Conservation (phyloP, 176 grass and related monocot species). For the Ensete ventricosum region DNA sequence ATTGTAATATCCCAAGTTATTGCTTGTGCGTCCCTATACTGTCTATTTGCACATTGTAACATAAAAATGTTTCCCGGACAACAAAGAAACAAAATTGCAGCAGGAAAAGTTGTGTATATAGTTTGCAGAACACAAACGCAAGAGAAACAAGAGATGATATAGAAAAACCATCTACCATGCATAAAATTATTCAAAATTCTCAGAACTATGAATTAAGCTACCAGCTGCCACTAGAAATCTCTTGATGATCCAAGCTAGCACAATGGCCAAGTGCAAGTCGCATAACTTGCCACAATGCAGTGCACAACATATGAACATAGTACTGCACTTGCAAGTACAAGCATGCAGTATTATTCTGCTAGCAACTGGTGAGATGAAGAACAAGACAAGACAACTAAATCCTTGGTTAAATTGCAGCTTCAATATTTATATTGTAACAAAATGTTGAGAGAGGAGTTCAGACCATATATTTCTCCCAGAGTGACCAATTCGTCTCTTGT, state of each 20-base stretch:
- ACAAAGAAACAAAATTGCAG: neutral
- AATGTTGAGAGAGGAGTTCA: conserved; percentile 12
- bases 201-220: neutral
- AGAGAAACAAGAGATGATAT: neutral
- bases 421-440: conserved; percentile 1
- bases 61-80: neutral
- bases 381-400: neutral
- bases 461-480: conserved; percentile 79
- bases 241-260: neutral
- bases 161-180: neutral
- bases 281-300: neutral
- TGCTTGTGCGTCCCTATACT: neutral
- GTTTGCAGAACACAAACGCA: neutral
- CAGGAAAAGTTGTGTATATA: neutral
- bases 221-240: neutral
- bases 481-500: conserved; percentile 85
- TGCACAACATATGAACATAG: neutral
- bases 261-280: too few relatives aligned
- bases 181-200: neutral
- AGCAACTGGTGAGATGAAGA: neutral
- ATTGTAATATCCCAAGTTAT: neutral
- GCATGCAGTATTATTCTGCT: neutral
- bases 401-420: neutral
- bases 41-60: neutral
- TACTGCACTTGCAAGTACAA: neutral